Percentiles rank a stretch among this genome's conserved stretches.
These are phyloP conservation scores for Pseudogymnoascus sp. DNA, from an alignment of 2,329 filamentous ascomycete genomes.

Conservation along the genomic window DNA sequence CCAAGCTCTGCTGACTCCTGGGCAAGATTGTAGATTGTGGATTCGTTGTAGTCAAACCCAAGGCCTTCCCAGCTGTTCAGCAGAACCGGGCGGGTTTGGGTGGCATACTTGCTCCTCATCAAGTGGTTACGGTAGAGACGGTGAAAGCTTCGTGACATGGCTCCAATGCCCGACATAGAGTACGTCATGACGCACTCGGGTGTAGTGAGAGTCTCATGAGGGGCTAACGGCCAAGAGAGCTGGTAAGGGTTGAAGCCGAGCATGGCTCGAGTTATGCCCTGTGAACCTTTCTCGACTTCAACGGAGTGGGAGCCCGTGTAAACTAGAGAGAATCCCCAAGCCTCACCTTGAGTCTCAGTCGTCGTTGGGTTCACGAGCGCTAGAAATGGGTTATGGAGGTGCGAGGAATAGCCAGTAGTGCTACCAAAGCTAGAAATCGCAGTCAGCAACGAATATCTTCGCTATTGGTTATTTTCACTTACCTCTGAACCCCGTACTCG, in stretches of 20 bases:
- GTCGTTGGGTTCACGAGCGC: slow-evolving; percentile 48
- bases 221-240: slow-evolving; percentile 48
- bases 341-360: slow-evolving; percentile 54
- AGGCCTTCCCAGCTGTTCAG: slow-evolving; percentile 63
- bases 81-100: slow-evolving; percentile 45
- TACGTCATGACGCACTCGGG: slow-evolving; percentile 58
- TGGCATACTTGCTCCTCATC: slow-evolving; percentile 48
- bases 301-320: slow-evolving; percentile 58
- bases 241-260: slow-evolving; percentile 56
- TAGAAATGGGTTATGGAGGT: slow-evolving; percentile 59
- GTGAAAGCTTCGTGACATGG: slow-evolving; percentile 56
- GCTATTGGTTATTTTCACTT: background rate
- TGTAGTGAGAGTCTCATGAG: slow-evolving; percentile 51
- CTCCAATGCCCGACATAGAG: slow-evolving; percentile 50
- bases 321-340: slow-evolving; percentile 58
- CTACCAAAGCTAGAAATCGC: slow-evolving; percentile 46
- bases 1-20: slow-evolving; percentile 51
- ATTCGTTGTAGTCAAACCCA: slow-evolving; percentile 50
- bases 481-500: slow-evolving; percentile 50
- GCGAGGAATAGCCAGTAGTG: slow-evolving; percentile 54
- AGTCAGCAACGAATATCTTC: background rate
- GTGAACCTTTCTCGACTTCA: slow-evolving; percentile 55
- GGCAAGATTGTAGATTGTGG: slow-evolving; percentile 48
- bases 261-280: slow-evolving; percentile 52
- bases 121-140: slow-evolving; percentile 55